Conservation (phyloP, 805 yeast genomes). For the Alloascoidea africana region DNA sequence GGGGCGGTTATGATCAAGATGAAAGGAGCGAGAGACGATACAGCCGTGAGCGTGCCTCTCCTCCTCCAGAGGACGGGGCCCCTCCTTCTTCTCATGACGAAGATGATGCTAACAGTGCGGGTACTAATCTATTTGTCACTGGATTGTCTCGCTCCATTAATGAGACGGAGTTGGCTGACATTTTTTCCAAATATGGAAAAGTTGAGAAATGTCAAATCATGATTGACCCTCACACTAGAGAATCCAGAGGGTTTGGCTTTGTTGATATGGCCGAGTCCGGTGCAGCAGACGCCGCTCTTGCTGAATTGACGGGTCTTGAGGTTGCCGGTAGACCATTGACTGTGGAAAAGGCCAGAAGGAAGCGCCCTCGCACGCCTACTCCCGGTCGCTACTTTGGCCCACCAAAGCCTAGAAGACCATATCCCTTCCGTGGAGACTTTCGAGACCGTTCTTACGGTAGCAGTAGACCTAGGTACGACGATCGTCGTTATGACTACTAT, state of each 20-base stretch:
- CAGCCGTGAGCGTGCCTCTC: background rate
- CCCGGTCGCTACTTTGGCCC: slow-evolving; percentile 22
- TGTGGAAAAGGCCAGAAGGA: slow-evolving; percentile 29
- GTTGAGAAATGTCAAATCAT: slow-evolving; percentile 23
- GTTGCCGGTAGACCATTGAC: slow-evolving; percentile 26
- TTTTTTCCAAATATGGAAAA: slow-evolving; percentile 15
- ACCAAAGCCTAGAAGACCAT: slow-evolving; percentile 10
- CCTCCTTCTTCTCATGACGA: slow-evolving; percentile 9
- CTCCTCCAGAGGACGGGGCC: slow-evolving; percentile 3
- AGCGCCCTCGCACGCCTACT: slow-evolving; percentile 20
- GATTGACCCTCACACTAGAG: slow-evolving; percentile 26
- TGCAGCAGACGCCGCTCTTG: slow-evolving; percentile 28
- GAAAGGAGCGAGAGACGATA: slow-evolving; percentile 5
- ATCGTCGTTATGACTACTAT: slow-evolving; percentile 5
- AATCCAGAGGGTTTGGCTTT: slow-evolving; percentile 36
- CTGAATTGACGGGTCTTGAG: slow-evolving; percentile 25
- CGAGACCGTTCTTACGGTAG: slow-evolving; percentile 6
- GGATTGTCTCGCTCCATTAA: slow-evolving; percentile 16
- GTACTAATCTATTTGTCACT: slow-evolving; percentile 20
- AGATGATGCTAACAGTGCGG: slow-evolving; percentile 14
- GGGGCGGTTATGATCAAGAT: slow-evolving; percentile 3
- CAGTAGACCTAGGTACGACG: slow-evolving; percentile 12
- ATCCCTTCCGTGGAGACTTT: slow-evolving; percentile 6
- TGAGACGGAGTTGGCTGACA: slow-evolving; percentile 13
- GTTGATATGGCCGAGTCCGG: slow-evolving; percentile 26